Evolutionary conservation across 1,284 basidiomycete genomes (phyloP).

Genomic region (Taiwanofungus camphoratus): DNA sequence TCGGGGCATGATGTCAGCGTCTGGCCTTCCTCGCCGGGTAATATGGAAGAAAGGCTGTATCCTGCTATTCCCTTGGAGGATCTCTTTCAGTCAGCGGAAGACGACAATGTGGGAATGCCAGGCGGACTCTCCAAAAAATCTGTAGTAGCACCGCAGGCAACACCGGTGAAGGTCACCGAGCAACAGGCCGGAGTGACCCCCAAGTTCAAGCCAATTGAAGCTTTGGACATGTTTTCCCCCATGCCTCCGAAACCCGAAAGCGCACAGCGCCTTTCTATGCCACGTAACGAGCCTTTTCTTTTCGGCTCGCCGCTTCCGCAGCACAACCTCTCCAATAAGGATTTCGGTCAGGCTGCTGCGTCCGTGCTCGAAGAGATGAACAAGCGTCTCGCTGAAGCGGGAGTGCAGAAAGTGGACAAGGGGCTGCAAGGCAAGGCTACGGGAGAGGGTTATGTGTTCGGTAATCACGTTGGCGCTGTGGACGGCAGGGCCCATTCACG

Average conservation of each 20-base stretch:
- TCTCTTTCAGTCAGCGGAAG: conserved; percentile 13
- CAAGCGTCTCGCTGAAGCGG: conserved; percentile 46
- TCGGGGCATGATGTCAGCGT: conserved; percentile 28
- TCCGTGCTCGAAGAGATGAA: conserved; percentile 77
- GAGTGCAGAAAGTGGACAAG: conserved; percentile 35
- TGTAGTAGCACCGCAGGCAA: conserved; percentile 2
- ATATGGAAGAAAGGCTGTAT: conserved; percentile 15
- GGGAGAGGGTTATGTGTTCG: not conserved
- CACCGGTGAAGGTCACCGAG: conserved; percentile 14
- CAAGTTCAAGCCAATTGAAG: conserved; percentile 26
- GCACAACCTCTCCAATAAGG: conserved; percentile 50
- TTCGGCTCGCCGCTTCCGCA: conserved; percentile 68
- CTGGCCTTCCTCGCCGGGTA: conserved; percentile 40
- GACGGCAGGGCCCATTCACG: conserved; percentile 4
- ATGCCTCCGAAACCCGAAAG: conserved; percentile 12
- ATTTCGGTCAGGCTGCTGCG: conserved; percentile 56
- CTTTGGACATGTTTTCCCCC: conserved; percentile 36
- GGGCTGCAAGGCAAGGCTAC: not conserved
- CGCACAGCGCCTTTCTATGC: conserved; percentile 13
- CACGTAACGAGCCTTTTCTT: conserved; percentile 47
- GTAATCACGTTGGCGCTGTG: conserved; percentile 4
- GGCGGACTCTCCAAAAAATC: conserved; percentile 25
- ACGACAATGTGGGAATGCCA: conserved; percentile 28
- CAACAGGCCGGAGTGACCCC: conserved; percentile 22
- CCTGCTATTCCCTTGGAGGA: conserved; percentile 47